A percentile compares a stretch with the other conserved stretches of the same genome.
phyloP scores from a whole-genome alignment of 2,329 filamentous ascomycete species.

The Albophoma yamanashiensis region DNA sequence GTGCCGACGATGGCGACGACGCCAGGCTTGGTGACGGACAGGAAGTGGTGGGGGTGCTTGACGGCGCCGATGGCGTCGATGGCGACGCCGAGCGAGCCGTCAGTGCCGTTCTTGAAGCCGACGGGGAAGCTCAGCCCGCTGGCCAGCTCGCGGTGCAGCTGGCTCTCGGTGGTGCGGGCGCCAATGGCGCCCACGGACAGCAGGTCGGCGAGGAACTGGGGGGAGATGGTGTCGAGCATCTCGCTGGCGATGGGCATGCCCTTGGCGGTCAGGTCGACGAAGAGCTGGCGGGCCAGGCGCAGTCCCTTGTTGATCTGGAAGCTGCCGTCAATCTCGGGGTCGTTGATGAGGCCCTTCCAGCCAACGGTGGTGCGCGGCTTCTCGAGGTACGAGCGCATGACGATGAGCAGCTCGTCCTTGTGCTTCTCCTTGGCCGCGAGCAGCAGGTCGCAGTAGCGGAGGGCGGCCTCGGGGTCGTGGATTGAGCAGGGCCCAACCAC shows the following conservation, averaged over 20 bases:
- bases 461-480: conserved; percentile 81
- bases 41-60: conserved; percentile 86
- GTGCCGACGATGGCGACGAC: conserved; percentile 93
- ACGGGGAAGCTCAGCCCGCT: conserved; percentile 94
- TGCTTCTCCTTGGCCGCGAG: conserved; percentile 78
- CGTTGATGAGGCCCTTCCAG: conserved; percentile 98
- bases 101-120: conserved; percentile 98
- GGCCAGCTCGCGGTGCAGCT: conserved; percentile 89
- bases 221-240: conserved; percentile 97
- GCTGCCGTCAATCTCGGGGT: conserved; percentile 95
- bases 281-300: conserved; percentile 76
- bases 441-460: conserved; percentile 86
- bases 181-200: conserved; percentile 88
- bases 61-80: conserved; percentile 94
- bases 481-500: conserved; percentile 95
- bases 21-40: conserved; percentile 94
- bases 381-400: conserved; percentile 98
- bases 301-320: conserved; percentile 99
- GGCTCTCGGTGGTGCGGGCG: conserved; percentile 91
- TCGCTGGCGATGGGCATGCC: conserved; percentile 96
- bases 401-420: conserved; percentile 78
- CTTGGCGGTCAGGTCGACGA: conserved; percentile 80
- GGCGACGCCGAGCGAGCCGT: conserved; percentile 78
- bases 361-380: conserved; percentile 96
- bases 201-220: conserved; percentile 90